phyloP scores from a whole-genome alignment of 208 protist genomes.

The Leptomonas seymouri region DNA sequence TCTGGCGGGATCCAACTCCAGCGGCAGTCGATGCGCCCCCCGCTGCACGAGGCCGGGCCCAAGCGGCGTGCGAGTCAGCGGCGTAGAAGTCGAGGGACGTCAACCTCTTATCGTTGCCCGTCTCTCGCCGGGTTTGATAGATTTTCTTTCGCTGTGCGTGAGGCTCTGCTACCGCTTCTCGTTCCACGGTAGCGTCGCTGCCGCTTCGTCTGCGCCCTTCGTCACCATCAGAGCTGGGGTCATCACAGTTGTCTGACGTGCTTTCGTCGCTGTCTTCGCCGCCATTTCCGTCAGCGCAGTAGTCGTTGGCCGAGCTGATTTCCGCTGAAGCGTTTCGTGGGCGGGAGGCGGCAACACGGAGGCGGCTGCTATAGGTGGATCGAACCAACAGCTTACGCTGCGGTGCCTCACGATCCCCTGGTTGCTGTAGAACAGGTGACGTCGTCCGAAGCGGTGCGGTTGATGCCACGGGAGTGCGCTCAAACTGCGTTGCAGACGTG shows the following conservation, averaged over 20 bases:
- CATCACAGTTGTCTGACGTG: no score
- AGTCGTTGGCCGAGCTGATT: background rate
- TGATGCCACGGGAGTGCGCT: background rate
- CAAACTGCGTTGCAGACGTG: background rate
- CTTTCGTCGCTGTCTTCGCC: background rate
- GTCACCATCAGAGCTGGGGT: no score
- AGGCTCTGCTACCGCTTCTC: no score
- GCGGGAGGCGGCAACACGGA: slow-evolving; percentile 6
- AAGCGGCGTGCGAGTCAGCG: background rate
- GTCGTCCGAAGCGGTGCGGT: background rate
- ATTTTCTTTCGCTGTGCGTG: no score
- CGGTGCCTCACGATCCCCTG: background rate
- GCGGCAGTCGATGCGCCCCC: background rate
- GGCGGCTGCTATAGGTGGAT: slow-evolving; percentile 31
- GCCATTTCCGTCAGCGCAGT: background rate
- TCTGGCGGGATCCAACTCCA: background rate
- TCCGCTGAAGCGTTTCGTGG: background rate
- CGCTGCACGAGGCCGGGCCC: background rate
- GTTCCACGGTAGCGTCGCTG: no score
- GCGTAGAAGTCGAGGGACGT: background rate
- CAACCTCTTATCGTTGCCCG: no score
- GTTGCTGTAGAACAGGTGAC: background rate
- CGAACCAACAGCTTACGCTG: slow-evolving; percentile 13
- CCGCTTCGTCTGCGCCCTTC: no score
- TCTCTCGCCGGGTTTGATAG: no score